Percentiles rank a stretch among this genome's conserved stretches.
phyloP scores from a whole-genome alignment of 2,329 filamentous ascomycete genomes.

The Colletotrichum spinosum region DNA sequence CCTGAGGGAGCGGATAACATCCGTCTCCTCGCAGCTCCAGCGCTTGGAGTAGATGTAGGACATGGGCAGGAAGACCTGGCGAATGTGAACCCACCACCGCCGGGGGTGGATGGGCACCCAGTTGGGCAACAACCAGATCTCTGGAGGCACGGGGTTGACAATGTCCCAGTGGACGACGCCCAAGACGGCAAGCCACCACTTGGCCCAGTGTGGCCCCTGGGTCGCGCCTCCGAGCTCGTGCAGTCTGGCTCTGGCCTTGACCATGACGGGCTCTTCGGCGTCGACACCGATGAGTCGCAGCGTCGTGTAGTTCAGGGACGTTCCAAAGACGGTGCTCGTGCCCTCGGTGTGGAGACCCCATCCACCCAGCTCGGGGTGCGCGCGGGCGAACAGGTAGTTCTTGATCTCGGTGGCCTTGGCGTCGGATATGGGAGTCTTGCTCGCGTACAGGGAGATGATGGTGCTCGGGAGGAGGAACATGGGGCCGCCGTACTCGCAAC shows the following conservation, averaged over 20 bases:
- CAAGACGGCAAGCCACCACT: conserved; percentile 91
- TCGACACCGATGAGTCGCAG: conserved; percentile 86
- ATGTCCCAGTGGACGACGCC: conserved; percentile 90
- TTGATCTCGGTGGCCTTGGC: conserved; percentile 89
- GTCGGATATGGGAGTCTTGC: conserved; percentile 85
- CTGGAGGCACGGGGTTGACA: conserved; percentile 93
- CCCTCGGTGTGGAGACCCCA: conserved; percentile 98
- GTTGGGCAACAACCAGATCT: conserved; percentile 92
- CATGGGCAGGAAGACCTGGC: conserved; percentile 96
- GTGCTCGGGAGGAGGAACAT: conserved; percentile 94
- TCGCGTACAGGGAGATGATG: conserved; percentile 88
- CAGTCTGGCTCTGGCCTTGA: conserved; percentile 83
- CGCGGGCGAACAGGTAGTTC: conserved; percentile 89
- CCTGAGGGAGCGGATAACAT: conserved; percentile 77
- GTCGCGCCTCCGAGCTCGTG: conserved; percentile 88
- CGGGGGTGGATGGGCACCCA: conserved; percentile 92
- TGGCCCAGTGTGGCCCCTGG: conserved; percentile 93
- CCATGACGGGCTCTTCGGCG: conserved; percentile 85
- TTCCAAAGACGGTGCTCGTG: conserved; percentile 92
- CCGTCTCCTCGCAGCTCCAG: conserved; percentile 82
- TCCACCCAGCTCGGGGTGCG: conserved; percentile 89
- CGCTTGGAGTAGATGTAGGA: conserved; percentile 87
- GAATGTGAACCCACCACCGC: conserved; percentile 98
- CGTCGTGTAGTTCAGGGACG: conserved; percentile 85
- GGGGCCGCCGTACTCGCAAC: conserved; percentile 95